Evolutionary conservation across 2,329 filamentous ascomycete genomes (phyloP).

Genomic region (Fusarium beomiforme): DNA sequence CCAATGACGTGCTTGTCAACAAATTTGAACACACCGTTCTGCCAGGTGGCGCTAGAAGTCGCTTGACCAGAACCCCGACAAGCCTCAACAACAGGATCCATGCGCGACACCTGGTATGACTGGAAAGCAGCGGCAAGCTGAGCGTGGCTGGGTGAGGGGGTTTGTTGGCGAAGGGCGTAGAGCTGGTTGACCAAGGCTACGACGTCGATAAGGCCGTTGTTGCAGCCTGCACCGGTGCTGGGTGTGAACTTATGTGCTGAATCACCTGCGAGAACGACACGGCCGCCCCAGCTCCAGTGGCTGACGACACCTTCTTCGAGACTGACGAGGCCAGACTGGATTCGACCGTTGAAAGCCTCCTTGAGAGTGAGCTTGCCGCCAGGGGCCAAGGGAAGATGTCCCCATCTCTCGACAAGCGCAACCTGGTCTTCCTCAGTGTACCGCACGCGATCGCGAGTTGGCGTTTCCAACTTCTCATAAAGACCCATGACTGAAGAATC

Average conservation of each 20-base stretch:
- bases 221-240: conserved; percentile 48
- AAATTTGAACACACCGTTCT: conserved; percentile 21
- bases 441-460: conserved; percentile 23
- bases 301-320: conserved; percentile 51
- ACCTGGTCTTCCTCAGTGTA: conserved; percentile 28
- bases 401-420: conserved; percentile 30
- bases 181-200: conserved; percentile 45
- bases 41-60: conserved; percentile 29
- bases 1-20: conserved; percentile 27
- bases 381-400: conserved; percentile 24
- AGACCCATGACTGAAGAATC: conserved; percentile 25
- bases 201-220: conserved; percentile 49
- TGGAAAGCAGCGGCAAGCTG: conserved; percentile 19
- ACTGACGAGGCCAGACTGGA: conserved; percentile 44
- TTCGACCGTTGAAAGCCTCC: conserved; percentile 43
- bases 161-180: conserved; percentile 1
- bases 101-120: conserved; percentile 20
- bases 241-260: conserved; percentile 52
- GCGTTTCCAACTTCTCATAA: conserved; percentile 31
- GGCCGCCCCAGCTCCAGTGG: conserved; percentile 49
- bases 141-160: rapidly evolving
- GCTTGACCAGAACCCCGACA: not conserved
- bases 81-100: conserved; percentile 11
- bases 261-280: conserved; percentile 51
- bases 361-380: conserved; percentile 41